Evolutionary conservation across 495 filamentous ascomycete species (phyloP).

Genomic region (Filosporella fistucella): DNA sequence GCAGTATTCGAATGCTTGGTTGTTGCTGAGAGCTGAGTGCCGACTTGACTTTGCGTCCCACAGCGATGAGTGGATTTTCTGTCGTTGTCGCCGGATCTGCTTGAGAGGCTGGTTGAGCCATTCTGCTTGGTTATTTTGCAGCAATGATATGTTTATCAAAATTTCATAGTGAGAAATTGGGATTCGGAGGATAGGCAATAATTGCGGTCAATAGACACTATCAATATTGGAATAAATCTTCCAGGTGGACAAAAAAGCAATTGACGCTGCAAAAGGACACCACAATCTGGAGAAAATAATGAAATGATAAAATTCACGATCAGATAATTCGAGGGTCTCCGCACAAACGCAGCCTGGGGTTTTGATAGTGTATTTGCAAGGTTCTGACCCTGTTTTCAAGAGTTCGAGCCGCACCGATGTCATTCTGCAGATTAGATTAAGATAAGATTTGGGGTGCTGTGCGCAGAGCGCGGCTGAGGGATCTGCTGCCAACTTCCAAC

Average conservation of each 20-base stretch:
- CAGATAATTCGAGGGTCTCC: neutral
- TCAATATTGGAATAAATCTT: neutral
- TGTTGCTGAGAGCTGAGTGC: conserved; percentile 4
- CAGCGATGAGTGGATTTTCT: conserved; percentile 12
- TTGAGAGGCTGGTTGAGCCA: conserved; percentile 6
- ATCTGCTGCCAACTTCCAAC: too few species aligned
- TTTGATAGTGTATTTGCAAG: neutral
- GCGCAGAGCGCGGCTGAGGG: too few species aligned
- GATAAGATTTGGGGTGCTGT: too few species aligned
- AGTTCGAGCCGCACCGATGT: conserved; percentile 6
- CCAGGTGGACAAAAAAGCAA: neutral
- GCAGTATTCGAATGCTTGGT: conserved; percentile 13
- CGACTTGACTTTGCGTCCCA: conserved; percentile 15
- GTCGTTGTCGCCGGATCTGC: neutral
- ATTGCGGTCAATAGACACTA: neutral
- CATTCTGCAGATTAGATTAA: conserved; percentile 5
- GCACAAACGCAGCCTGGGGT: too few species aligned
- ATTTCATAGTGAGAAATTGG: neutral
- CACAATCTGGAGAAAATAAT: neutral
- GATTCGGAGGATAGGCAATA: neutral
- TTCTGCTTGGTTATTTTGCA: neutral
- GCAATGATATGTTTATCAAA: neutral
- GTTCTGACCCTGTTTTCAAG: conserved; percentile 5
- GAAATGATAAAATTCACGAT: neutral
- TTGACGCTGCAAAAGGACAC: neutral